These are phyloP conservation scores for Saccharomyces hybrid DNA, from an alignment of 1,139 yeast species.

Conservation along the genomic window DNA sequence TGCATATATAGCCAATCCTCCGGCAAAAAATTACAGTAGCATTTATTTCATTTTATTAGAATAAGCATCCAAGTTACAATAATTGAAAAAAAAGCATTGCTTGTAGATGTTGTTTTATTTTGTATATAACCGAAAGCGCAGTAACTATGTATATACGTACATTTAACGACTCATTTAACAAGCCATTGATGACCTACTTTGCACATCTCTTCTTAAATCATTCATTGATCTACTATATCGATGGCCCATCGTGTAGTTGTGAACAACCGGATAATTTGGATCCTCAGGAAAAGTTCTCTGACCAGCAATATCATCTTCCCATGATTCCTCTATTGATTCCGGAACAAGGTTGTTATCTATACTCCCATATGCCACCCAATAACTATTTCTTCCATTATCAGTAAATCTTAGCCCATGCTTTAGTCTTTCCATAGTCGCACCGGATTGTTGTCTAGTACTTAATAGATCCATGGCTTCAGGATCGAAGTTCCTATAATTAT, in stretches of 20 bases:
- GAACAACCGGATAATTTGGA: slow-evolving; percentile 50
- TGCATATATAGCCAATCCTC: background rate
- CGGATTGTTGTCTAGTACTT: slow-evolving; percentile 26
- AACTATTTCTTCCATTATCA: slow-evolving; percentile 69
- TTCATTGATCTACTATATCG: slow-evolving; percentile 32
- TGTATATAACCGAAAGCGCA: background rate
- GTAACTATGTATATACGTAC: background rate
- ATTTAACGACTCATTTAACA: background rate
- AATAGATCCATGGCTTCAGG: slow-evolving; percentile 47
- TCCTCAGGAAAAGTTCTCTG: slow-evolving; percentile 26
- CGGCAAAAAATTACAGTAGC: background rate
- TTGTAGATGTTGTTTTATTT: background rate
- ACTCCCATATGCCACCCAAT: slow-evolving; percentile 52
- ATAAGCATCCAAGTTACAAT: background rate
- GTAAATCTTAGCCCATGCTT: slow-evolving; percentile 79
- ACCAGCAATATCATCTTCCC: slow-evolving; percentile 39
- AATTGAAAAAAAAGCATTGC: background rate
- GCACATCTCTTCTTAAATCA: slow-evolving; percentile 26
- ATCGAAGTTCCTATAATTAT: slow-evolving; percentile 79
- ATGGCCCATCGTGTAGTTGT: slow-evolving; percentile 38
- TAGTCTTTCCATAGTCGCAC: slow-evolving; percentile 62
- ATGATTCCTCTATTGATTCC: slow-evolving; percentile 38
- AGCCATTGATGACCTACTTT: slow-evolving; percentile 8
- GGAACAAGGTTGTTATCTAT: slow-evolving; percentile 12
- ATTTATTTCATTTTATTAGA: background rate